Evolutionary conservation across 2,329 filamentous ascomycete genomes (phyloP).

Genomic region (Penicillium brasilianum): DNA sequence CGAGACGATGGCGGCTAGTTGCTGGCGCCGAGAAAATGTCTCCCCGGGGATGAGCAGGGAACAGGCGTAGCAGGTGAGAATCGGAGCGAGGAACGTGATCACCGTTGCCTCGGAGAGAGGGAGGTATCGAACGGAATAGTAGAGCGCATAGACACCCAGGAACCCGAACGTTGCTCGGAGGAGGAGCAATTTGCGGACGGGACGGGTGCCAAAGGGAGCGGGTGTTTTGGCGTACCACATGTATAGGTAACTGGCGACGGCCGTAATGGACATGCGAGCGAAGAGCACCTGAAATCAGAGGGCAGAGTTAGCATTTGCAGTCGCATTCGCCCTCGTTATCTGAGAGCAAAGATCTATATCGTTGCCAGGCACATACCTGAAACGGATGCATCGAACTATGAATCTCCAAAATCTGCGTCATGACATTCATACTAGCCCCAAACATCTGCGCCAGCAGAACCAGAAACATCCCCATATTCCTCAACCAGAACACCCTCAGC

Average conservation of each 20-base stretch:
- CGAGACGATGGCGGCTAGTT: slow-evolving; percentile 75
- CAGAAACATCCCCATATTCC: slow-evolving; percentile 73
- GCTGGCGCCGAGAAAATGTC: slow-evolving; percentile 77
- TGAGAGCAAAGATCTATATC: too few species aligned
- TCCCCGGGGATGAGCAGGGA: slow-evolving; percentile 73
- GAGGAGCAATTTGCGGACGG: slow-evolving; percentile 70
- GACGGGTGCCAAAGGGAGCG: slow-evolving; percentile 69
- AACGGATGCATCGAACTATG: slow-evolving; percentile 77
- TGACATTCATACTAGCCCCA: slow-evolving; percentile 82
- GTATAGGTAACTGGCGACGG: slow-evolving; percentile 68
- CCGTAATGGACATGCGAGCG: slow-evolving; percentile 76
- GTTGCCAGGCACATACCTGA: slow-evolving; percentile 55
- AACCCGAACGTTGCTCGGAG: slow-evolving; percentile 72
- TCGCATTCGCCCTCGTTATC: too few species aligned
- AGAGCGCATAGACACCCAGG: slow-evolving; percentile 81
- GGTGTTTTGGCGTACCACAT: slow-evolving; percentile 74
- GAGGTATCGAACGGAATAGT: slow-evolving; percentile 75
- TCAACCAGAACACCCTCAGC: slow-evolving; percentile 55
- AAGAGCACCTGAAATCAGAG: slow-evolving; percentile 66
- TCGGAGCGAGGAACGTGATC: slow-evolving; percentile 83
- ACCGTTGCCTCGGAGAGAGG: slow-evolving; percentile 87
- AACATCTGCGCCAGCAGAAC: slow-evolving; percentile 81
- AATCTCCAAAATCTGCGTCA: slow-evolving; percentile 74
- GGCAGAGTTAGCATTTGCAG: neutral
- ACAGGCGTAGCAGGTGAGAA: slow-evolving; percentile 78